Evolutionary conservation across 768 basidiomycete genomes (phyloP), one percentile per base, ranked within the genome.

Genomic region (Lactarius trivialis): DNA sequence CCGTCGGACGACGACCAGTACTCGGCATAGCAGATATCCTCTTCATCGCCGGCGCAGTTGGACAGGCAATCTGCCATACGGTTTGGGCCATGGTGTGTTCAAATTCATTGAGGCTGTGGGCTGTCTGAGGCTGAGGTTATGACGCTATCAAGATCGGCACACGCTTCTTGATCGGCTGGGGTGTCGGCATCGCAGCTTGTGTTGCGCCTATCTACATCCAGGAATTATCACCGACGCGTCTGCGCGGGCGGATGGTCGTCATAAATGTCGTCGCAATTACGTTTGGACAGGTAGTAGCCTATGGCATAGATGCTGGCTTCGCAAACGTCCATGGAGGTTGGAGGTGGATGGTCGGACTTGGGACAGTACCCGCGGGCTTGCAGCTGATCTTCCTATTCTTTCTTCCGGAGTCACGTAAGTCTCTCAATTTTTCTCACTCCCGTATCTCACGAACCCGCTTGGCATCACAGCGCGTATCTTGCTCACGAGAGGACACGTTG

Each of bases 181-280:
- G 85, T 19, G 88, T 91, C 1, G 88, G 89, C 2, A 73, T 89
- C 1, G 89, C 90, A 19, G 82, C 86, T 4, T 89, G 89, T 65
- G 81, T 90, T 56, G 87, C 89, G 0, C 89, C 90, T 11, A 77
- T 92, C 5, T 91, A 92, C 70, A 90, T 93, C 55, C 89, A 91
- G 70, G 91, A 93, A 72, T 79, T 92, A 24, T 84, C 89, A 0
- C 89, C 89, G 0, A 89, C 88, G 9, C 77, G 83, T 8, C 77
- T 87, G 30, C 79, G 89, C 5, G 91, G 89, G 5, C 78, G 87
- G 36, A 84, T 92, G 82, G 89, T 91, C 4, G 87, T 89, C 12
- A 76, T 91, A 57, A 92, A 92, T 70, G 88, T 91, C 21, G 87
- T 91, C 0, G 83, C 85, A 75, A 89, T 93, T 69, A 93, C 91